Conservation (phyloP, 257 asterid genomes). For the Eustoma russellianum region DNA sequence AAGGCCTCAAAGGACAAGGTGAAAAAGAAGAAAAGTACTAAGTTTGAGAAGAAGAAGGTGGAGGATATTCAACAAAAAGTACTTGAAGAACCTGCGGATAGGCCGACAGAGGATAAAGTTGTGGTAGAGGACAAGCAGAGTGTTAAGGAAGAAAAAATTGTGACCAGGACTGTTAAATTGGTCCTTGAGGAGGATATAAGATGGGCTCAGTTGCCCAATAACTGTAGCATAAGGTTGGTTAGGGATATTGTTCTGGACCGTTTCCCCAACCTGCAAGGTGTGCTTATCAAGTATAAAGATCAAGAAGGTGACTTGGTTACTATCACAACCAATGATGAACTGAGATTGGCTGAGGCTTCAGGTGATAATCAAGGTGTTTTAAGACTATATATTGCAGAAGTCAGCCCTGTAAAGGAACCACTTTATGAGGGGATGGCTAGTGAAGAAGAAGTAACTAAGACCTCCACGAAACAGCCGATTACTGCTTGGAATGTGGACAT, state of each 20-base stretch:
- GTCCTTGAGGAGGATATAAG: slow-evolving; percentile 80
- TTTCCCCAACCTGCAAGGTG: slow-evolving; percentile 68
- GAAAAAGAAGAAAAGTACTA: slow-evolving; percentile 52
- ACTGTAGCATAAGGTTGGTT: slow-evolving; percentile 52
- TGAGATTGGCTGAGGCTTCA: slow-evolving; percentile 70
- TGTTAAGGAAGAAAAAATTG: slow-evolving; percentile 57
- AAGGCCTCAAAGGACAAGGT: slow-evolving; percentile 40
- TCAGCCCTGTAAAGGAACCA: slow-evolving; percentile 76
- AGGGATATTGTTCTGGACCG: slow-evolving; percentile 68
- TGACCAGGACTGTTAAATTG: slow-evolving; percentile 59
- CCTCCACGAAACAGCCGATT: slow-evolving; percentile 23
- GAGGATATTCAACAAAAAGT: slow-evolving; percentile 32
- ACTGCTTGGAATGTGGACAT: slow-evolving; percentile 21
- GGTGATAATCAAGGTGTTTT: slow-evolving; percentile 61
- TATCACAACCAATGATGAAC: slow-evolving; percentile 77
- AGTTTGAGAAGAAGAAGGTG: slow-evolving; percentile 33
- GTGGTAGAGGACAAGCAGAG: slow-evolving; percentile 60
- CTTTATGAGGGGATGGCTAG: slow-evolving; percentile 46
- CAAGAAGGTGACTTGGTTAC: slow-evolving; percentile 91
- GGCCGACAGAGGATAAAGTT: slow-evolving; percentile 55
- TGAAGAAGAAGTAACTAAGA: slow-evolving; percentile 26
- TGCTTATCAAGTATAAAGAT: slow-evolving; percentile 78
- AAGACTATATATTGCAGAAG: slow-evolving; percentile 69
- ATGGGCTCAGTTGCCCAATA: slow-evolving; percentile 69
- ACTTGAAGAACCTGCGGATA: slow-evolving; percentile 34